Evolutionary conservation across 257 asterid genomes (phyloP), one percentile per base, ranked within the genome.

Genomic region (Paraleonurus japonicus): DNA sequence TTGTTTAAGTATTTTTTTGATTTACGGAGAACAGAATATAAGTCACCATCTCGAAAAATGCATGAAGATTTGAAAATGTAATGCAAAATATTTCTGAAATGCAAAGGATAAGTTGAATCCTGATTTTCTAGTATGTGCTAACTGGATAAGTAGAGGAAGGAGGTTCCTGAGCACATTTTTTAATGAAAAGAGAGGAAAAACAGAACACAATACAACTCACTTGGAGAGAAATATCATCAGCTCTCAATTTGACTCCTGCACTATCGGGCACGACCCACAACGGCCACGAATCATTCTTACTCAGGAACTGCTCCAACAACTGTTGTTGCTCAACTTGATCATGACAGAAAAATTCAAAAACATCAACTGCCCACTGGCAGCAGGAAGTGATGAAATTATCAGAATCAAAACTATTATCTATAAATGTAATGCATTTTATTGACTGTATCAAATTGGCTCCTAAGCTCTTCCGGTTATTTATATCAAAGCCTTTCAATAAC

Each of bases 271-370:
- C 54, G 63, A 82, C 65, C 92, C 92, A 89, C 39, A 74, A 65
- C 19, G 98, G 98, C 98, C 97, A 92, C 30, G 26, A 76, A 57
- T 85, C 93, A 79, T 73, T 85, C 84, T 78, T 77, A 74, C 82
- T 76, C 57, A 95, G 82, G 6, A 95, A 73, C 74, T 78, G 82
- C 69, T 89, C 95, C 79, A 95, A 82, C 76, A 95, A 80, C 77
- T 82, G 81, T 74, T 92, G 99, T 78, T 85, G 88, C 87, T 89
- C 97, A 72, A 80, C 68, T 76, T 92, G 85, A 79, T 95, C 87
- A 50, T 70, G 69, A 75, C 93, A 88, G 72, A 89, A 75, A 78
- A 67, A 12, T 61, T 84, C 87, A 85, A 89, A 77, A 72, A 89
- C 82, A 67, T 83, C 89, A 54, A 82, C 80, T 76, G 82, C 72